Evolutionary conservation across 2,329 filamentous ascomycete genomes (phyloP), one percentile per base, ranked within the genome.

Genomic region (Coniochaeta sp.): DNA sequence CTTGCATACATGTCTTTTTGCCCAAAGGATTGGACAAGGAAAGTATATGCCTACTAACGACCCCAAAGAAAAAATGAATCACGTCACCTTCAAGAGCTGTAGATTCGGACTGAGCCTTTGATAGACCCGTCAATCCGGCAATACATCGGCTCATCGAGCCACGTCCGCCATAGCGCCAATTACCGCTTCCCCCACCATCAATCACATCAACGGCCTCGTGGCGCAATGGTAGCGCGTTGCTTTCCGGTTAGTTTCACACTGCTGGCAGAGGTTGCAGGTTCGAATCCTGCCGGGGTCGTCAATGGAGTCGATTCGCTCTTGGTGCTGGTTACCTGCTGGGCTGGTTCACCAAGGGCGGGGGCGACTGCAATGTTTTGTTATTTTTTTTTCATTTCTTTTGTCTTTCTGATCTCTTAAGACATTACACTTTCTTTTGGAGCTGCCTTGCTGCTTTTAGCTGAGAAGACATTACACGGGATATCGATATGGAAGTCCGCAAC

Each of bases 1-100:
- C 1, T 71, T 83, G 52, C 62, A 72, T 2, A 75, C n/a, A n/a
- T n/a, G n/a, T n/a, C n/a, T 84, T 6, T 84, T 81, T 61, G 74
- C 81, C 55, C 72, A 74, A 14, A 69, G 65, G 6, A 69, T 71
- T 61, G 4, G 61, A 64, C 2, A 19, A 38, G 14, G 62, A 34
- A 61, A 44, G 26, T 24, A 28, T 14, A 62, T 59, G 64, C 66
- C 52, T 19, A 22, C 54, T 19, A 9, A 59, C 8, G 50, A 16
- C 19, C 57, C 63, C 17, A 58, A 56, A 24, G 28, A 7, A 38
- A 9, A 3, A 22, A 36, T 2, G 42, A 61, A 58, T 14, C 56
- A 56, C 8, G 28, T 57, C 16, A 32, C 30, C 40, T 26, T 3
- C 22, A 60, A 59, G 2, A 62, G 64, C 30, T n/a, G n/a, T n/a